A percentile compares a stretch with the other conserved stretches of the same genome.
Evolutionary conservation across 2,329 filamentous ascomycete species (phyloP).

Genomic region (Colletotrichum horii): DNA sequence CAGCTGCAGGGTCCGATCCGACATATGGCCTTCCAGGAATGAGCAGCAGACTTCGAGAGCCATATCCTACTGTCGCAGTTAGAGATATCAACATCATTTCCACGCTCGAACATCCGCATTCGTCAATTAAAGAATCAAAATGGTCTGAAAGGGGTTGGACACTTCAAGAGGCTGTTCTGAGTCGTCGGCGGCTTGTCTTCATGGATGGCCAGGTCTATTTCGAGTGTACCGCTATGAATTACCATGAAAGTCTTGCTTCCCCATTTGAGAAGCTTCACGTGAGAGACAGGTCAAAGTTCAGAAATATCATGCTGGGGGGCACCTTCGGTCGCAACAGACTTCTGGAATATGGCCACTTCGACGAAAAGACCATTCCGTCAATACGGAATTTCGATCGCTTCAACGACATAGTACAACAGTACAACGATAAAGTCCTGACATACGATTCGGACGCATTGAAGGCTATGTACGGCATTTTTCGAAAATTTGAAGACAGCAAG

Average conservation of each 20-base stretch:
- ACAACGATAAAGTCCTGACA: neutral
- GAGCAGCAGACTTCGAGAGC: slow-evolving; percentile 32
- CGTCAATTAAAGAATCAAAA: slow-evolving; percentile 24
- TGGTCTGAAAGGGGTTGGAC: slow-evolving; percentile 45
- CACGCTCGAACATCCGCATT: slow-evolving; percentile 17
- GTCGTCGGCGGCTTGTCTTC: slow-evolving; percentile 40
- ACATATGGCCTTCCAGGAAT: slow-evolving; percentile 39
- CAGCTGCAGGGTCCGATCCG: slow-evolving; percentile 37
- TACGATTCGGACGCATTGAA: neutral
- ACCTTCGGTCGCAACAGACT: neutral
- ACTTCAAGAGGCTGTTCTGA: slow-evolving; percentile 41
- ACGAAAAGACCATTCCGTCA: accelerated
- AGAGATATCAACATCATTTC: slow-evolving; percentile 14
- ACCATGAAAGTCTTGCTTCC: slow-evolving; percentile 37
- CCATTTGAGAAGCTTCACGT: slow-evolving; percentile 30
- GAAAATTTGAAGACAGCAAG: accelerated
- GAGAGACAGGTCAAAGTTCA: neutral
- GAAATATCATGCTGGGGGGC: accelerated
- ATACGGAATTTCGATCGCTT: neutral
- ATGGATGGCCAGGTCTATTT: slow-evolving; percentile 44
- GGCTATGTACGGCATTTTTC: neutral
- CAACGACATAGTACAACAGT: neutral
- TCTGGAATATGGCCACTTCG: neutral
- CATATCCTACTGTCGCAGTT: slow-evolving; percentile 36
- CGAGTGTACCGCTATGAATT: slow-evolving; percentile 42